Percentiles rank a stretch among this genome's conserved stretches.
Evolutionary conservation across 805 yeast genomes (phyloP).

Genomic region (Lachancea sp.): DNA sequence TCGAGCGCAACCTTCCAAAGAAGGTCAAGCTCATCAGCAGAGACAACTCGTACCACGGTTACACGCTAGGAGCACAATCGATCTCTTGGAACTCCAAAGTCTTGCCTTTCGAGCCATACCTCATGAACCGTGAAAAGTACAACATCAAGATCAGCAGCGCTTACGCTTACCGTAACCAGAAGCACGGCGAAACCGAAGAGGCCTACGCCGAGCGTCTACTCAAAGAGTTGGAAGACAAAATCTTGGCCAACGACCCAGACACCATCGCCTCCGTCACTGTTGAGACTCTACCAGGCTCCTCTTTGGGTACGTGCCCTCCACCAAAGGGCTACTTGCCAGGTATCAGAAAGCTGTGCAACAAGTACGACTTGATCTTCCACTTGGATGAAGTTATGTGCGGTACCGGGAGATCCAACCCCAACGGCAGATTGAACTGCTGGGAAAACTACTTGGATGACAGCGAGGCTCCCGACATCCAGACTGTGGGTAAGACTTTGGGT

Average conservation of each 20-base stretch:
- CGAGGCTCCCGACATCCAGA: constrained; percentile 42
- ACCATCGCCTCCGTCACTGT: constrained; percentile 39
- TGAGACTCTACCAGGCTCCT: constrained; percentile 44
- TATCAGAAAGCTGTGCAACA: constrained; percentile 41
- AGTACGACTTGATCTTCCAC: constrained; percentile 45
- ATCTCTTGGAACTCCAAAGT: constrained; percentile 36
- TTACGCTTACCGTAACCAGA: constrained; percentile 33
- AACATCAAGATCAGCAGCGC: constrained; percentile 28
- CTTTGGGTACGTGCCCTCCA: constrained; percentile 41
- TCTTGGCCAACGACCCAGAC: constrained; percentile 39
- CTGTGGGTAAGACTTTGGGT: constrained; percentile 45
- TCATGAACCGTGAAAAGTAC: constrained; percentile 22
- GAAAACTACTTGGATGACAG: constrained; percentile 36
- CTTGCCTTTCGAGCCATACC: constrained; percentile 28
- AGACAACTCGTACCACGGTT: constrained; percentile 44
- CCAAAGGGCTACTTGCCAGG: constrained; percentile 44
- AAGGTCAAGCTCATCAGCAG: constrained; percentile 40
- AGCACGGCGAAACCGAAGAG: constrained; percentile 35
- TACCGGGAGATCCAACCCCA: constrained; percentile 40
- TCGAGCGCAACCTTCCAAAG: constrained; percentile 38
- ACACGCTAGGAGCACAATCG: constrained; percentile 41
- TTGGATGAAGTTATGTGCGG: constrained; percentile 57
- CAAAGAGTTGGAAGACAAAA: constrained; percentile 38
- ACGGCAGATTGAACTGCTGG: constrained; percentile 43
- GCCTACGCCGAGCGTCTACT: constrained; percentile 36